Evolutionary conservation across 2,329 filamentous ascomycete species (phyloP).

Genomic region (Diaporthe citri): DNA sequence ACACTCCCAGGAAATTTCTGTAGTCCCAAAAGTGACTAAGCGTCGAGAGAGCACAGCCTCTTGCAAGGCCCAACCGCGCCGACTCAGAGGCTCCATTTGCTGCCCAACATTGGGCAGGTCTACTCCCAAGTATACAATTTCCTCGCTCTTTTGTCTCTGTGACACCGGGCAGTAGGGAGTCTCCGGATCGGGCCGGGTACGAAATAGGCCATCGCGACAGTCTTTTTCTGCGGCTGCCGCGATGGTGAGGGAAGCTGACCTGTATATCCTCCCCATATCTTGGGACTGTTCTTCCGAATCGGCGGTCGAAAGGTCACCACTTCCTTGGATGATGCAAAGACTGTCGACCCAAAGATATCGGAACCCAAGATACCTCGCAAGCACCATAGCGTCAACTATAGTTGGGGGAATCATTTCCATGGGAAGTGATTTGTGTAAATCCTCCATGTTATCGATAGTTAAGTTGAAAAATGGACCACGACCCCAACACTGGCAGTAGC

Average conservation of each 20-base stretch:
- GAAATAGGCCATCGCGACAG: neutral
- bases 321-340: constrained; percentile 5
- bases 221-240: neutral
- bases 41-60: constrained; percentile 1
- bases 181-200: neutral
- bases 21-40: neutral
- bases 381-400: neutral
- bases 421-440: neutral
- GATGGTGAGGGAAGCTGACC: neutral
- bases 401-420: neutral
- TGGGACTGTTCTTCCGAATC: neutral
- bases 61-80: neutral
- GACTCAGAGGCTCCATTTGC: neutral
- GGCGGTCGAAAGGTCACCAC: neutral
- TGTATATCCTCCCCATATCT: neutral
- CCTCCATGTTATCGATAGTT: neutral
- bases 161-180: neutral
- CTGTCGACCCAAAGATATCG: constrained; percentile 18
- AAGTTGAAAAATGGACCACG: neutral
- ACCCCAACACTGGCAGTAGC: constrained; percentile 6
- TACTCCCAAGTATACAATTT: neutral
- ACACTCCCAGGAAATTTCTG: neutral
- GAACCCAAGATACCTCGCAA: neutral
- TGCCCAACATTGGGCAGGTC: neutral
- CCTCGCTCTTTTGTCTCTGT: neutral